These are phyloP conservation scores for Hypoxylon subgilvum DNA, from an alignment of 495 filamentous ascomycete species.

Conservation along the genomic window DNA sequence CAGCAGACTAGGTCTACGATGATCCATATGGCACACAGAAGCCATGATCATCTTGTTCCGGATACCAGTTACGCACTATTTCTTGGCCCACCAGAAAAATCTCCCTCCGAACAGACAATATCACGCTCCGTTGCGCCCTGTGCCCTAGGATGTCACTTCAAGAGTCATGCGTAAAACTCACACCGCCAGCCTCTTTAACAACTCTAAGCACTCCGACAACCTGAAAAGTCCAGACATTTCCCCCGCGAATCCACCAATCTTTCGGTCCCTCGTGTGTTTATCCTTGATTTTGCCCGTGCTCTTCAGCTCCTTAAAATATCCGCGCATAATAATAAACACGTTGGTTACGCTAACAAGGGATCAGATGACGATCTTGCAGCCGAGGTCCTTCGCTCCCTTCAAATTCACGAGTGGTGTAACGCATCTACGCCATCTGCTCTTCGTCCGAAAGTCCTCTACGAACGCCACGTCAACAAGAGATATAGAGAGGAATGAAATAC, in stretches of 20 bases:
- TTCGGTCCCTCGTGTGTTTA: constrained; percentile 22
- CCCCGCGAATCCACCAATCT: constrained; percentile 64
- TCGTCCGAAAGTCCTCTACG: constrained; percentile 66
- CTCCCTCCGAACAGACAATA: background rate
- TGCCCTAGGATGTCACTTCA: constrained; percentile 4
- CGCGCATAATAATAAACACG: constrained; percentile 59
- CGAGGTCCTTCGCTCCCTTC: constrained; percentile 63
- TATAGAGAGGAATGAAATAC: too few species aligned
- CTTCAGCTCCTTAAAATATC: constrained; percentile 54
- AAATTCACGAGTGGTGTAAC: constrained; percentile 62
- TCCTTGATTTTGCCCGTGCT: constrained; percentile 50
- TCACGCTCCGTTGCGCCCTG: too few species aligned
- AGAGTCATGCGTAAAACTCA: constrained; percentile 36
- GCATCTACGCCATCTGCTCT: constrained; percentile 58
- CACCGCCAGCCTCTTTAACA: constrained; percentile 41
- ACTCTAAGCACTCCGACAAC: constrained; percentile 51
- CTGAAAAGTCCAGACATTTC: constrained; percentile 65
- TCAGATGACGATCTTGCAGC: constrained; percentile 69
- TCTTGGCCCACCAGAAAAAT: too few species aligned
- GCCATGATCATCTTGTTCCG: too few species aligned
- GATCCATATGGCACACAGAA: too few species aligned
- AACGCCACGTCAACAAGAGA: constrained; percentile 70
- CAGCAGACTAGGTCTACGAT: too few species aligned
- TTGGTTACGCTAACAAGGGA: constrained; percentile 59
- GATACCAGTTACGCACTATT: too few species aligned